Percentiles rank a stretch among this genome's conserved stretches.
Evolutionary conservation across 345 rosid species (phyloP).

Genomic region (Acer campestre): DNA sequence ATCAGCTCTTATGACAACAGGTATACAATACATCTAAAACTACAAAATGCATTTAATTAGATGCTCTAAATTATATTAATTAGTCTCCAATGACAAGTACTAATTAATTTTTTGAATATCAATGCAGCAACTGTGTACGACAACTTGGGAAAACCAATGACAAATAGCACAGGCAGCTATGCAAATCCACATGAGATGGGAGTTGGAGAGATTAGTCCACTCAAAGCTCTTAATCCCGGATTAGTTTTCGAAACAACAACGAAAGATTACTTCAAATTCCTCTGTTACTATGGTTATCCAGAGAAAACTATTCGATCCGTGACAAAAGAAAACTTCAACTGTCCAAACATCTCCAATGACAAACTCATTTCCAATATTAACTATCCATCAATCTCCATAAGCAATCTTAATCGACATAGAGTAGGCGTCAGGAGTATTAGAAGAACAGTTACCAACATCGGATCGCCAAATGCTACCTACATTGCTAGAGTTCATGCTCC

Average conservation of each 20-base stretch:
- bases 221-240: conserved; percentile 71
- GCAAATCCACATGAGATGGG: conserved; percentile 72
- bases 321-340: conserved; percentile 46
- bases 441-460: conserved; percentile 67
- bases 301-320: conserved; percentile 53
- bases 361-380: conserved; percentile 60
- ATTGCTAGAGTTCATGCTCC: conserved; percentile 46
- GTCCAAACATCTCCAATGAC: conserved; percentile 38
- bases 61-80: neutral
- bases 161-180: conserved; percentile 40
- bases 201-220: conserved; percentile 66
- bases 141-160: conserved; percentile 50
- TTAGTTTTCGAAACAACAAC: conserved; percentile 62
- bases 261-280: conserved; percentile 55
- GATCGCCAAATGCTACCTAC: conserved; percentile 54
- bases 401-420: conserved; percentile 38
- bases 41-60: neutral
- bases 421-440: conserved; percentile 25
- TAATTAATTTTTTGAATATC: no score
- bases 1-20: conserved; percentile 86
- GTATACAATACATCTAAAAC: conserved; percentile 22
- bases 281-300: conserved; percentile 60
- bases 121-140: conserved; percentile 53
- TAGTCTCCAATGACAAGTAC: no score
- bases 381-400: conserved; percentile 77